These are phyloP conservation scores for Vigna reflexopilosa DNA, from an alignment of 306 rosid species.

Conservation along the genomic window DNA sequence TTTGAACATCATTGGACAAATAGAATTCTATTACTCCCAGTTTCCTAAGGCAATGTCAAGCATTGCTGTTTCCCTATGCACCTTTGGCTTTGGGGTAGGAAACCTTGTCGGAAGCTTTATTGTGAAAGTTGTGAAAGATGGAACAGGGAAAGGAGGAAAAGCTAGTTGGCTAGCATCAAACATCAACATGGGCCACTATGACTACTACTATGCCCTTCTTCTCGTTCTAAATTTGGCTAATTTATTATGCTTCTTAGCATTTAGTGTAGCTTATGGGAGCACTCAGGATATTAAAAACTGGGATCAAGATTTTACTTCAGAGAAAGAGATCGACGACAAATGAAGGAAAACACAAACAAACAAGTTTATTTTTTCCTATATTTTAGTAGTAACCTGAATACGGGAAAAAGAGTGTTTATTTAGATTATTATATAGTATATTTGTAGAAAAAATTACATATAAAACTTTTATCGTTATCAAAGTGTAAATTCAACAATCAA, in stretches of 20 bases:
- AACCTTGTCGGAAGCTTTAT: conserved; percentile 59
- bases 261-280: conserved; percentile 68
- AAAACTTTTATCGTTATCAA: too few species aligned
- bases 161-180: conserved; percentile 64
- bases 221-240: conserved; percentile 55
- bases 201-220: conserved; percentile 68
- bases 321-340: background rate
- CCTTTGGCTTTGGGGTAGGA: conserved; percentile 64
- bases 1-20: conserved; percentile 68
- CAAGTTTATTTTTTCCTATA: background rate
- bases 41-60: conserved; percentile 80
- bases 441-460: too few species aligned
- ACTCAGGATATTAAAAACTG: conserved; percentile 45
- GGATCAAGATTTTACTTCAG: conserved; percentile 42
- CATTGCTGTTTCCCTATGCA: conserved; percentile 62
- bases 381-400: too few species aligned
- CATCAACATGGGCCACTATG: conserved; percentile 68
- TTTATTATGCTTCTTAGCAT: conserved; percentile 59
- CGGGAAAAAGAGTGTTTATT: too few species aligned
- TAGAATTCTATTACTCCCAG: conserved; percentile 79
- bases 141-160: conserved; percentile 49
- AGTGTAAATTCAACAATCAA: too few species aligned
- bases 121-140: conserved; percentile 46
- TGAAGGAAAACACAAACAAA: background rate
- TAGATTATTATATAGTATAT: too few species aligned